Evolutionary conservation across 2,329 filamentous ascomycete genomes (phyloP), one percentile per base, ranked within the genome.

Genomic region (Allantophomopsis lycopodina): DNA sequence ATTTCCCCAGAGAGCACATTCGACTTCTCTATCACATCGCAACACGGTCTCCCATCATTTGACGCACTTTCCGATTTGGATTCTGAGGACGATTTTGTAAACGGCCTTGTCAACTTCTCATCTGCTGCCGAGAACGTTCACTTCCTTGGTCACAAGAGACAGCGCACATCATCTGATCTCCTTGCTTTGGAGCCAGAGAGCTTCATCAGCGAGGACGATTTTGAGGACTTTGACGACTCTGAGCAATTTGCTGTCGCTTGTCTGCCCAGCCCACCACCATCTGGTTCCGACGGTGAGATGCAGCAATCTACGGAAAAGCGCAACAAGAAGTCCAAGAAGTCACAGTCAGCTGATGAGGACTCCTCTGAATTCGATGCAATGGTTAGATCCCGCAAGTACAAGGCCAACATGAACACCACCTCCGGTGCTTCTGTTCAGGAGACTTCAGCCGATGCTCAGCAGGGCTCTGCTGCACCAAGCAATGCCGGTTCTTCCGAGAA

Each of bases 41-140:
- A 69, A 46, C 61, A 71, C 63, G 73, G 73, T 17, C 69, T 91
- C 21, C 79, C 83, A 18, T 67, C 71, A 7, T 93, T 94, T 50
- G 84, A 93, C 59, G 83, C 86, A 48, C 76, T 93, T 49, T 91
- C 88, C 17, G 87, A 94, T 52, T 71, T 94, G 41, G 88, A 94
- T 58, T 87, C 83, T 1, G 88, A 94, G 53, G 85, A 93, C 70
- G 85, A 91, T 56, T 86, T 93, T 53, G 72, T 76, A 51, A 79
- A 76, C 57, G 72, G 73, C 40, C 71, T 93, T 7, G 78, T 86
- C 47, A 76, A 84, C 54, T 80, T 87, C 48, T 67, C 73, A 45
- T 58, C 68, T 15, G 23, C 5, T 28, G 62, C 66, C 32, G 63
- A 70, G 37, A 77, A 79, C 59, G 63, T 73, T 11, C 64, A 71